A percentile compares a stretch with the other conserved stretches of the same genome.
These are phyloP conservation scores for Euphorbia peplus DNA, from an alignment of 345 rosid genomes.

Conservation along the genomic window DNA sequence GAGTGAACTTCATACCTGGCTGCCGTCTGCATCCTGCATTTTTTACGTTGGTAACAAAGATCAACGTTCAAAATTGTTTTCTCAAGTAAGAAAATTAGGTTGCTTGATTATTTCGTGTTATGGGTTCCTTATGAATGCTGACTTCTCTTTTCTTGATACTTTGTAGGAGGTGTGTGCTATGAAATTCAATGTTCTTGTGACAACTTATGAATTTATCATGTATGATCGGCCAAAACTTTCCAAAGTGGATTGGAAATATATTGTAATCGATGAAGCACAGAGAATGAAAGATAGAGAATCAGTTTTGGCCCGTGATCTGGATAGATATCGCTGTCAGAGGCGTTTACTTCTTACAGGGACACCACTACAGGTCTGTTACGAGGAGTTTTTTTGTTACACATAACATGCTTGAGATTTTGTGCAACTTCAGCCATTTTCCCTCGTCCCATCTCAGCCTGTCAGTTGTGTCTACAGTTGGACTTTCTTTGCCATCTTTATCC, in stretches of 20 bases:
- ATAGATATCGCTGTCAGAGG: slow-evolving; percentile 96
- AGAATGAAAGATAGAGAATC: slow-evolving; percentile 99
- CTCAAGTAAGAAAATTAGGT: slow-evolving; percentile 58
- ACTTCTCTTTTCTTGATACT: slow-evolving; percentile 17
- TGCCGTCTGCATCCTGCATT: slow-evolving; percentile 95
- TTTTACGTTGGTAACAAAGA: slow-evolving; percentile 94
- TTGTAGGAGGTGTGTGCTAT: slow-evolving; percentile 87
- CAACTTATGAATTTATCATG: slow-evolving; percentile 99
- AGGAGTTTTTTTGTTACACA: slow-evolving; percentile 11
- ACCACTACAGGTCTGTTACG: slow-evolving; percentile 84
- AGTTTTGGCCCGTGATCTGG: slow-evolving; percentile 99
- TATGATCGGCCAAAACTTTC: slow-evolving; percentile 96
- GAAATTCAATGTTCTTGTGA: slow-evolving; percentile 97
- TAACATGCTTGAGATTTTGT: slow-evolving; percentile 1
- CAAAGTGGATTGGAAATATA: slow-evolving; percentile 97
- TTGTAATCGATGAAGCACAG: slow-evolving; percentile 98
- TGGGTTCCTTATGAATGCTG: slow-evolving; percentile 21
- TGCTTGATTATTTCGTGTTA: not conserved
- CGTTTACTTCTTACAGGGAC: slow-evolving; percentile 99
- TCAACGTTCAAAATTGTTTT: slow-evolving; percentile 85
- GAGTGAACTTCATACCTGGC: slow-evolving; percentile 97
- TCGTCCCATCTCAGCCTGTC: not conserved
- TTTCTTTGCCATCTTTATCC: not conserved
- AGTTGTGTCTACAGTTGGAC: not conserved
- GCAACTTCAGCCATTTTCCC: not conserved